Percentiles rank a stretch among this genome's conserved stretches.
Evolutionary conservation across 768 basidiomycete species (phyloP).

Genomic region (Russula earlei): DNA sequence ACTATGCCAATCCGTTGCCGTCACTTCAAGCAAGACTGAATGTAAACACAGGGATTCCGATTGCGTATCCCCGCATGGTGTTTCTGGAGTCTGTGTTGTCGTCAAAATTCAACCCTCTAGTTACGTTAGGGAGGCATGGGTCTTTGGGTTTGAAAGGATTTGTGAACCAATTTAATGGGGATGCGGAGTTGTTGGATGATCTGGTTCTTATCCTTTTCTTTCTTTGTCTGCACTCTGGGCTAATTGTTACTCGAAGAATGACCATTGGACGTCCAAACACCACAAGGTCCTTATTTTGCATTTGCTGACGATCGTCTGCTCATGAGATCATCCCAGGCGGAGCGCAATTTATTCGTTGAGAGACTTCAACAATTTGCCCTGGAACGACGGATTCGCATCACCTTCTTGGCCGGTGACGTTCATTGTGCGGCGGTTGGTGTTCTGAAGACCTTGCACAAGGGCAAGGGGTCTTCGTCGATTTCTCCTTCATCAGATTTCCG

Average conservation of each 20-base stretch:
- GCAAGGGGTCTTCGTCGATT: constrained; percentile 39
- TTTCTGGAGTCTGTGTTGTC: constrained; percentile 76
- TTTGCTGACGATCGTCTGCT: neutral
- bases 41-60: constrained; percentile 48
- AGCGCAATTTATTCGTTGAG: constrained; percentile 83
- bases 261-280: constrained; percentile 80
- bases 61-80: constrained; percentile 90
- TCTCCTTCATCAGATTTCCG: constrained; percentile 56
- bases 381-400: constrained; percentile 57
- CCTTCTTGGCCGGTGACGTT: constrained; percentile 87
- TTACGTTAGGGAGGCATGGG: constrained; percentile 60
- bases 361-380: constrained; percentile 67
- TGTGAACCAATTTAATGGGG: constrained; percentile 85
- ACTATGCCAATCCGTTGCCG: neutral
- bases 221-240: constrained; percentile 17
- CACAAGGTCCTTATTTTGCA: constrained; percentile 49
- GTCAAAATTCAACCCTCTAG: constrained; percentile 77
- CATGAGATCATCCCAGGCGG: constrained; percentile 42
- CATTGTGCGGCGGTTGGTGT: constrained; percentile 82
- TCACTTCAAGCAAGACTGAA: neutral
- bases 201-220: constrained; percentile 35
- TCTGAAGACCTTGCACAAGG: constrained; percentile 54
- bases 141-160: constrained; percentile 64
- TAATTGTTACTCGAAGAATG: constrained; percentile 42
- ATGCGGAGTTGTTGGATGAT: constrained; percentile 91